These are phyloP conservation scores for Venturia pyrina DNA, from an alignment of 2,329 filamentous ascomycete genomes.

Conservation along the genomic window DNA sequence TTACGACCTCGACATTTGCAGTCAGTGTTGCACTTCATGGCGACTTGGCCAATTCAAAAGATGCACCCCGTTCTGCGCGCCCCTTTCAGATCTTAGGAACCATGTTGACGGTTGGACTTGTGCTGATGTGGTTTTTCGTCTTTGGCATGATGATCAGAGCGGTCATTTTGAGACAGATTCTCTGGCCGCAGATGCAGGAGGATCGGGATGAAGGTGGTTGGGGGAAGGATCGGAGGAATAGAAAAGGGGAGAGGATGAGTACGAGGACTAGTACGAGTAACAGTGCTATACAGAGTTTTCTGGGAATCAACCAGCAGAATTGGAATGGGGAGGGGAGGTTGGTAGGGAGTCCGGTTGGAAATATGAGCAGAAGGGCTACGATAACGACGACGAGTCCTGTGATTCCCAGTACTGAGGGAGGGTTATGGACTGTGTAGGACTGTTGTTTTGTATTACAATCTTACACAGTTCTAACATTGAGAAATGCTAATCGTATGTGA, in stretches of 20 bases:
- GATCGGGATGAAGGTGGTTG: slow-evolving; percentile 49
- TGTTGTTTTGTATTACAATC: neutral
- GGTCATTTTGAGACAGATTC: slow-evolving; percentile 54
- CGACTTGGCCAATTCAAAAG: slow-evolving; percentile 14
- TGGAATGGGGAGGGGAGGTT: neutral
- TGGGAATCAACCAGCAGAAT: neutral
- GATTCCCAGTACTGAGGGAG: neutral
- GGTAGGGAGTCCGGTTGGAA: neutral
- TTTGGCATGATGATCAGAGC: slow-evolving; percentile 61
- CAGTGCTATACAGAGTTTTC: neutral
- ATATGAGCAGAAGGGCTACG: neutral
- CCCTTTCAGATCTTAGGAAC: slow-evolving; percentile 54
- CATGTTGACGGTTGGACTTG: slow-evolving; percentile 53
- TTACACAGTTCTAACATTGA: too few relatives aligned
- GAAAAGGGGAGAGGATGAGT: slow-evolving; percentile 8
- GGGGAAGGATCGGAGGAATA: slow-evolving; percentile 3
- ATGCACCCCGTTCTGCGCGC: neutral
- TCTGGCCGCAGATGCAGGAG: slow-evolving; percentile 66
- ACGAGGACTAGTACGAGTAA: neutral
- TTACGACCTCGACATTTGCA: slow-evolving; percentile 62
- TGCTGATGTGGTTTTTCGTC: slow-evolving; percentile 60
- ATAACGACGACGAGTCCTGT: neutral
- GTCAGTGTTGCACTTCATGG: slow-evolving; percentile 54
- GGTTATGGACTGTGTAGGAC: neutral
- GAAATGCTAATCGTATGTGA: too few relatives aligned